Percentiles rank a stretch among this genome's conserved stretches.
phyloP scores from a whole-genome alignment of 768 basidiomycete species.

The Amanita jacksonii region DNA sequence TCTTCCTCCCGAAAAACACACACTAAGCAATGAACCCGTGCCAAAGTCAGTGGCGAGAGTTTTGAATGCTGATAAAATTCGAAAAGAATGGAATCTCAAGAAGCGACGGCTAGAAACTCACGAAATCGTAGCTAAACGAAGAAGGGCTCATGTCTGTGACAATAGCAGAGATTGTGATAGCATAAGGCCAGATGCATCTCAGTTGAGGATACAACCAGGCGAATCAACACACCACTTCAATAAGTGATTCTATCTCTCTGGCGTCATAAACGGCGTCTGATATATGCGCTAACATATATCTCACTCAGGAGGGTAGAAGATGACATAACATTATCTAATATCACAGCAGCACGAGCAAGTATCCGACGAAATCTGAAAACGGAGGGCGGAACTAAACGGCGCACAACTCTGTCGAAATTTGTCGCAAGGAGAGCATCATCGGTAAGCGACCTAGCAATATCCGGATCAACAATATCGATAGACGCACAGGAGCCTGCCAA shows the following conservation, averaged over 20 bases:
- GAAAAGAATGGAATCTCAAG: constrained; percentile 44
- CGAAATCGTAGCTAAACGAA: constrained; percentile 20
- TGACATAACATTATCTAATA: constrained; percentile 53
- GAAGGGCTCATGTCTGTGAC: constrained; percentile 19
- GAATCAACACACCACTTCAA: constrained; percentile 75
- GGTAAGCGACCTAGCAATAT: no score
- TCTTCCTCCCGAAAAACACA: constrained; percentile 34
- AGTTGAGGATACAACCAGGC: constrained; percentile 46
- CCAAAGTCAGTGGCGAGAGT: constrained; percentile 63
- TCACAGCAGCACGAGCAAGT: constrained; percentile 45
- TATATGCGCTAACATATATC: background rate
- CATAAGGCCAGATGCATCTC: constrained; percentile 3
- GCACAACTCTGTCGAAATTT: no score
- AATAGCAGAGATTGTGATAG: constrained; percentile 8
- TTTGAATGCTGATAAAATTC: constrained; percentile 50
- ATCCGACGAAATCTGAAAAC: constrained; percentile 34
- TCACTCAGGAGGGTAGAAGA: constrained; percentile 60
- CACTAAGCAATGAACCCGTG: constrained; percentile 44
- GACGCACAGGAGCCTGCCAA: constrained; percentile 7
- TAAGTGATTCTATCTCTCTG: constrained; percentile 33
- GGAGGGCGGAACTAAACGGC: no score
- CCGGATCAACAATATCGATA: constrained; percentile 7
- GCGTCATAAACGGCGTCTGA: background rate
- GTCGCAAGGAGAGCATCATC: constrained; percentile 12
- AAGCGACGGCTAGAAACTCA: constrained; percentile 31